Percentiles rank a stretch among this genome's conserved stretches.
Evolutionary conservation across 352 stramenopile genomes (phyloP).

Genomic region (Elongisporangium prolatum): DNA sequence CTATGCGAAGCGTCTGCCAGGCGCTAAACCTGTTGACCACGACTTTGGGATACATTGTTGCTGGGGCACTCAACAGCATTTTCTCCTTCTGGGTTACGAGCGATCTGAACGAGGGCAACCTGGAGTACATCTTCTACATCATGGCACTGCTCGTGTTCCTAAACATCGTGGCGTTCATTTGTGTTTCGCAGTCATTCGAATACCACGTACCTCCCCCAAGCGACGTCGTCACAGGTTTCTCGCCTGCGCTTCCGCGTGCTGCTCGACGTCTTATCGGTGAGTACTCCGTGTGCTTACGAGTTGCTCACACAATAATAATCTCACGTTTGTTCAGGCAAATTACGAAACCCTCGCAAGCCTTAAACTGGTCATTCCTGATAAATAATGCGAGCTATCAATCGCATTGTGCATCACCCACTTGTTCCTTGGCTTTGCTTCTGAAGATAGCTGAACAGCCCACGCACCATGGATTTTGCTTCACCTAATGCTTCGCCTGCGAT

Average conservation of each 20-base stretch:
- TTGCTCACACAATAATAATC: not conserved
- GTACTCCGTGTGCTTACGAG: not conserved
- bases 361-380: not conserved
- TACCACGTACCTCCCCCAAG: conserved; percentile 61
- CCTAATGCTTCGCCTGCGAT: conserved; percentile 81
- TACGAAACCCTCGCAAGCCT: not conserved
- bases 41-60: conserved; percentile 85
- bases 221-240: conserved; percentile 53
- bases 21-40: conserved; percentile 89
- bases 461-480: conserved; percentile 82
- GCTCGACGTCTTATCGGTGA: conserved; percentile 21
- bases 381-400: not conserved
- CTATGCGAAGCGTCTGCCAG: conserved; percentile 89
- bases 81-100: conserved; percentile 89
- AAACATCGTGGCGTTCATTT: conserved; percentile 53
- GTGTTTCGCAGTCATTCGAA: conserved; percentile 75
- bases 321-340: not conserved
- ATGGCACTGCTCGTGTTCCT: conserved; percentile 65
- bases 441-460: conserved; percentile 66
- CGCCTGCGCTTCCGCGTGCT: conserved; percentile 48
- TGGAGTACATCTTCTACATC: conserved; percentile 89
- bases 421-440: conserved; percentile 32
- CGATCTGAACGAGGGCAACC: conserved; percentile 86
- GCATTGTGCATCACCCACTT: not conserved
- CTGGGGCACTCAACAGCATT: conserved; percentile 78